Evolutionary conservation across 169 alveolate species (phyloP).

Genomic region (Eimeria zaria): DNA sequence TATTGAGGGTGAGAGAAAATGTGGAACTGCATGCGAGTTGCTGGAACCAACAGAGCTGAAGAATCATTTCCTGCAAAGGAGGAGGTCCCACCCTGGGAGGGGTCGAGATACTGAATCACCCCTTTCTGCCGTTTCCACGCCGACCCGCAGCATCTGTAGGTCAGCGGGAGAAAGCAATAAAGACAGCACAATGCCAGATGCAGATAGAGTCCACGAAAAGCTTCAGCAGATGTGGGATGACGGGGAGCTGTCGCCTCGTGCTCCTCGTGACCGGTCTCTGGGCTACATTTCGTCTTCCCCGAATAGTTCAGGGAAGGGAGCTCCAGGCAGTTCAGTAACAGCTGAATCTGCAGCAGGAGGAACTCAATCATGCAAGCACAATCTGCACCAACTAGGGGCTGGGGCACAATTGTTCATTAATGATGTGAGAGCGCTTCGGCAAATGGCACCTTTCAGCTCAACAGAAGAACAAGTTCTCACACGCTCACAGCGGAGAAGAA

Average conservation of each 20-base stretch:
- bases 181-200: background rate
- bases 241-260: slow-evolving; percentile 77
- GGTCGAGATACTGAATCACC: slow-evolving; percentile 25
- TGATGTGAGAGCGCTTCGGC: slow-evolving; percentile 69
- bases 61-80: background rate
- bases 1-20: background rate
- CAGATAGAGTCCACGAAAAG: slow-evolving; percentile 27
- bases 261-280: slow-evolving; percentile 71
- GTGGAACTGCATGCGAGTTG: background rate
- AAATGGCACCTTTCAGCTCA: slow-evolving; percentile 77
- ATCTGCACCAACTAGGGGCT: background rate
- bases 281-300: slow-evolving; percentile 73
- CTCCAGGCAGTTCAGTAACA: background rate
- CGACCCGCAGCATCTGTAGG: slow-evolving; percentile 40
- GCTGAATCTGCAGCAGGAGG: slow-evolving; percentile 31
- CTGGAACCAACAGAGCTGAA: background rate
- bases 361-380: slow-evolving; percentile 4
- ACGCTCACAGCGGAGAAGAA: slow-evolving; percentile 61
- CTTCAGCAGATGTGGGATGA: slow-evolving; percentile 78
- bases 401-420: slow-evolving; percentile 44
- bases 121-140: slow-evolving; percentile 55
- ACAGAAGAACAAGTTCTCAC: slow-evolving; percentile 77
- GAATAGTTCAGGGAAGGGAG: slow-evolving; percentile 24
- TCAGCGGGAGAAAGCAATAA: background rate
- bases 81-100: slow-evolving; percentile 10